These are phyloP conservation scores for Venturia nashicola DNA, from an alignment of 2,329 filamentous ascomycete species.

Conservation along the genomic window DNA sequence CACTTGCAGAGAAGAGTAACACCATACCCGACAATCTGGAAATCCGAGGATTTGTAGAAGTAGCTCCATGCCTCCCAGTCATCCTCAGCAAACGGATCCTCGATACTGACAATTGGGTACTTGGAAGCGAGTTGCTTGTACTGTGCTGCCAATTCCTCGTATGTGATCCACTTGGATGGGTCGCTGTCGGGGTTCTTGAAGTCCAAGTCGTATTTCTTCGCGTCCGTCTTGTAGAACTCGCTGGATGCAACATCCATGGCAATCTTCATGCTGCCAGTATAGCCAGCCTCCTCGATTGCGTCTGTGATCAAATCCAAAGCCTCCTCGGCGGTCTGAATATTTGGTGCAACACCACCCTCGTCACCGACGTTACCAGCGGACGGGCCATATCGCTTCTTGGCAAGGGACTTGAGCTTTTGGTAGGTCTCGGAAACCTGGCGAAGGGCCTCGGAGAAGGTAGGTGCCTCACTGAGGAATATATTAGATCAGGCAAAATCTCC, in stretches of 20 bases:
- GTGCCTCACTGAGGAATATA: constrained; percentile 50
- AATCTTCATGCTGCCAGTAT: constrained; percentile 93
- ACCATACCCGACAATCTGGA: constrained; percentile 75
- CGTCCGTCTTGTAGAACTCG: constrained; percentile 95
- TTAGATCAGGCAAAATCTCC: constrained; percentile 10
- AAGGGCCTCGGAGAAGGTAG: constrained; percentile 89
- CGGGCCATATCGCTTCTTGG: constrained; percentile 99
- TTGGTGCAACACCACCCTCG: constrained; percentile 97
- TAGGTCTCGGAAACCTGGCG: constrained; percentile 96
- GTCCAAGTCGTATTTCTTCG: constrained; percentile 99
- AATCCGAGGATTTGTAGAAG: constrained; percentile 98
- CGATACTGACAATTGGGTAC: constrained; percentile 97
- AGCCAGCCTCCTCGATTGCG: constrained; percentile 88
- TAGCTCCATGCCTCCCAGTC: constrained; percentile 99
- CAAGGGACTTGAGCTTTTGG: constrained; percentile 90
- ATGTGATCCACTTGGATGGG: constrained; percentile 93
- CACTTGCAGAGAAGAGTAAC: constrained; percentile 8
- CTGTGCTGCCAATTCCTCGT: constrained; percentile 87
- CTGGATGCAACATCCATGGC: constrained; percentile 98
- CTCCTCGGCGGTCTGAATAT: constrained; percentile 95
- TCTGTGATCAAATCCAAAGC: constrained; percentile 92
- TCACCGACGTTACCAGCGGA: constrained; percentile 98
- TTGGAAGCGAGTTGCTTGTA: constrained; percentile 83
- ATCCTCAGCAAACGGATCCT: constrained; percentile 98
- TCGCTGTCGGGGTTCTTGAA: constrained; percentile 99